These are phyloP conservation scores for Cochliopodium minus DNA, from an alignment of 208 protist genomes.

Conservation along the genomic window DNA sequence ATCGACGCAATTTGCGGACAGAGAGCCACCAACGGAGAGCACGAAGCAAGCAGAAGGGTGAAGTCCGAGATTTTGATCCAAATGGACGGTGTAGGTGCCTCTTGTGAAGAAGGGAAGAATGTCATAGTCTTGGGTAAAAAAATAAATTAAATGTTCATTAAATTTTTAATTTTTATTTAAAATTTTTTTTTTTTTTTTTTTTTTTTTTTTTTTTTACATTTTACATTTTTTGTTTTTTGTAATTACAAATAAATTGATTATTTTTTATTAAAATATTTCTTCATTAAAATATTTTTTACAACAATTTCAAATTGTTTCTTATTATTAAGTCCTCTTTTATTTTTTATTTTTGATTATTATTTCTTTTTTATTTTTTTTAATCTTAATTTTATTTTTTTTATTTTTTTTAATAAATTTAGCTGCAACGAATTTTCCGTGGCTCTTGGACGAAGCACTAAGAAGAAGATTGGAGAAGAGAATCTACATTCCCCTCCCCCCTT, in stretches of 20 bases:
- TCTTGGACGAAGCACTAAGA: constrained; percentile 52
- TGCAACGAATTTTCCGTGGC: constrained; percentile 66
- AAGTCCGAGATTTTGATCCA: constrained; percentile 41
- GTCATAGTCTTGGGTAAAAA: neutral
- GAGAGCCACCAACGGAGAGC: constrained; percentile 17
- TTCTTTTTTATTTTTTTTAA: constrained; percentile 3
- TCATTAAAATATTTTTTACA: too few relatives aligned
- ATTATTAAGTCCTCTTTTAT: constrained; percentile 1
- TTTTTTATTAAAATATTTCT: too few relatives aligned
- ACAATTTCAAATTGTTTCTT: constrained; percentile 44
- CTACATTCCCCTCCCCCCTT: constrained; percentile 53
- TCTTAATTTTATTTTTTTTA: neutral
- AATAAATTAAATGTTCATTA: neutral
- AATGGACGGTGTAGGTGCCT: constrained; percentile 28
- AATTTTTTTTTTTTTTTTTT: neutral
- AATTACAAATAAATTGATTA: too few relatives aligned
- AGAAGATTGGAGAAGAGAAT: constrained; percentile 52
- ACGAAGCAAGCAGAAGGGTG: constrained; percentile 28
- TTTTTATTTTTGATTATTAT: neutral
- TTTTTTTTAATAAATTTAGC: constrained; percentile 29
- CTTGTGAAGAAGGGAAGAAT: neutral
- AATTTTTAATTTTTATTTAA: neutral
- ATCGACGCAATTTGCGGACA: constrained; percentile 30
- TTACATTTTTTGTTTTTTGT: neutral
- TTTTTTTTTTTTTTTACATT: neutral